Percentiles rank a stretch among this genome's conserved stretches.
phyloP scores from a whole-genome alignment of 2,329 filamentous ascomycete species.

The Penicillium sp. region DNA sequence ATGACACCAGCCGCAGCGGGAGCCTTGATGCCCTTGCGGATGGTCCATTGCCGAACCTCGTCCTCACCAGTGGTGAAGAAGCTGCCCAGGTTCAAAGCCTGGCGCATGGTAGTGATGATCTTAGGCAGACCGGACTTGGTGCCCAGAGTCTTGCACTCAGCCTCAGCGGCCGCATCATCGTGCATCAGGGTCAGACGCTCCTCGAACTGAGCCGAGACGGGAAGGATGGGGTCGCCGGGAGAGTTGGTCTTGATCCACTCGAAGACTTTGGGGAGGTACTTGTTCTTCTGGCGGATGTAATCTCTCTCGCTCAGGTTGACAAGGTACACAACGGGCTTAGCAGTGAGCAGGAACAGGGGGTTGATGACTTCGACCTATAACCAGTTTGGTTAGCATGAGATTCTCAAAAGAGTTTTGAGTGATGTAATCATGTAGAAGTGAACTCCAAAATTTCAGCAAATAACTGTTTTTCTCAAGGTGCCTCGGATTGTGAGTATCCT shows the following conservation, averaged over 20 bases:
- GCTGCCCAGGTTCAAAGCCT: conserved; percentile 81
- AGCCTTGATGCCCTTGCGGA: conserved; percentile 94
- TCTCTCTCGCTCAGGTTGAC: conserved; percentile 97
- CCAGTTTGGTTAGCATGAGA: conserved; percentile 19
- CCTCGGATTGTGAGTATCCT: conserved; percentile 65
- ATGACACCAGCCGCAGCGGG: conserved; percentile 97
- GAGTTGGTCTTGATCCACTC: conserved; percentile 95
- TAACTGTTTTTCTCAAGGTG: conserved; percentile 83
- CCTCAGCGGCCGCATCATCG: conserved; percentile 70
- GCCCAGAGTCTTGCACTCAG: conserved; percentile 85
- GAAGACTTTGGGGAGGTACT: conserved; percentile 88
- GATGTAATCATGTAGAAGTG: conserved; percentile 13
- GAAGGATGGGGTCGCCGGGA: conserved; percentile 82
- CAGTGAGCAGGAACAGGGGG: conserved; percentile 87
- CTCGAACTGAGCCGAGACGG: conserved; percentile 89
- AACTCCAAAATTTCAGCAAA: conserved; percentile 57
- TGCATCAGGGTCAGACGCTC: conserved; percentile 81
- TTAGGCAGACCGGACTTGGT: conserved; percentile 89
- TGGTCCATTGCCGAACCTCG: conserved; percentile 98
- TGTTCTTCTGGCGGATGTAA: conserved; percentile 99
- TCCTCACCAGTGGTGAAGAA: conserved; percentile 98
- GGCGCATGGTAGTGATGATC: conserved; percentile 88
- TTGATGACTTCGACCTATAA: conserved; percentile 93
- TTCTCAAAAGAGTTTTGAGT: conserved; percentile 16
- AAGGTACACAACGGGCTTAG: conserved; percentile 95